phyloP scores from a whole-genome alignment of 148 eudicot genomes.

The Bassia scoparia region DNA sequence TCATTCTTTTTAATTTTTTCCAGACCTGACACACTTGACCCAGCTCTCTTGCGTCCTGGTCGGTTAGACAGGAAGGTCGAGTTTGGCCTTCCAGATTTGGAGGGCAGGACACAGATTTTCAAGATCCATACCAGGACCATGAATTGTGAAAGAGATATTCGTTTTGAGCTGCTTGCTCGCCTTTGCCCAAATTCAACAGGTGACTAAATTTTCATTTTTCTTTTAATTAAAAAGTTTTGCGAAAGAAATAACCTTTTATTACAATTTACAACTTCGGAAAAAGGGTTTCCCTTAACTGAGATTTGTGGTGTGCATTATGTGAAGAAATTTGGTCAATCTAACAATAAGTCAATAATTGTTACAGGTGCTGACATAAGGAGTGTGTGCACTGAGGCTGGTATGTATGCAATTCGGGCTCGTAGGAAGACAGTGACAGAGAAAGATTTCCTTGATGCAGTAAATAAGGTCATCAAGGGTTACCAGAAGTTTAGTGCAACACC shows the following conservation, averaged over 20 bases:
- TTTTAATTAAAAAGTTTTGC: not conserved
- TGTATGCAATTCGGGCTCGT: slow-evolving; percentile 88
- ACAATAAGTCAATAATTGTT: not conserved
- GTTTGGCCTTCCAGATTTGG: slow-evolving; percentile 90
- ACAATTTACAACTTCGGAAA: not conserved
- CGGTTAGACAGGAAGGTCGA: slow-evolving; percentile 85
- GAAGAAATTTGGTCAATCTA: not conserved
- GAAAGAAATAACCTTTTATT: not conserved
- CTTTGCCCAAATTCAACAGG: slow-evolving; percentile 97
- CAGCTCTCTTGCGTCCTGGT: slow-evolving; percentile 89
- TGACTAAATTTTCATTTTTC: slow-evolving; percentile 8
- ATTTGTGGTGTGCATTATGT: not conserved
- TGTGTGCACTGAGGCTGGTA: slow-evolving; percentile 95
- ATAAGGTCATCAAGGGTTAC: slow-evolving; percentile 94
- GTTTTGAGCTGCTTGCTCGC: slow-evolving; percentile 93
- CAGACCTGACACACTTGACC: slow-evolving; percentile 90
- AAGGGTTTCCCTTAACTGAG: too few relatives aligned
- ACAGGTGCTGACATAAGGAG: slow-evolving; percentile 95
- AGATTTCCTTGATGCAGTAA: slow-evolving; percentile 93
- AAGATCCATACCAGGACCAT: slow-evolving; percentile 89
- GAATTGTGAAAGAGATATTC: slow-evolving; percentile 90
- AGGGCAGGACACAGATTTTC: slow-evolving; percentile 82
- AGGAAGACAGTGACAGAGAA: slow-evolving; percentile 92
- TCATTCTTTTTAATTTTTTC: slow-evolving; percentile 1
- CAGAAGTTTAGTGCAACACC: slow-evolving; percentile 98